These are phyloP conservation scores for Mimosa bimucronata DNA, from an alignment of 306 rosid species.

Conservation along the genomic window DNA sequence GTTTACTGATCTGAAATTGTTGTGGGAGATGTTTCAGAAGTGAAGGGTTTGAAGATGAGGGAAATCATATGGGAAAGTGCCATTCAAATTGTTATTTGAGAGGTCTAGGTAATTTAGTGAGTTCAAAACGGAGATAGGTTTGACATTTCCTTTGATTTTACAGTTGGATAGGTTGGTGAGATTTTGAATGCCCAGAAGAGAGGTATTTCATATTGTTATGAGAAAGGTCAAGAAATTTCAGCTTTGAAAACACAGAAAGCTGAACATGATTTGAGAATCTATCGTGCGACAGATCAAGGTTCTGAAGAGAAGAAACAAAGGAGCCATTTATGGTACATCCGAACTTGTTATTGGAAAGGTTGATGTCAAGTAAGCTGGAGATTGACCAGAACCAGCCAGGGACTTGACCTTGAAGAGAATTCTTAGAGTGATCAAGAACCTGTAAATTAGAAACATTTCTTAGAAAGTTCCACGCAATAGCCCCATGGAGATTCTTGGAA, in stretches of 20 bases:
- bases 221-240: conserved; percentile 68
- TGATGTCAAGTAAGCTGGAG: conserved; percentile 44
- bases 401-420: conserved; percentile 59
- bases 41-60: conserved; percentile 52
- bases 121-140: conserved; percentile 57
- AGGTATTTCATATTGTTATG: conserved; percentile 52
- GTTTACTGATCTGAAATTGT: conserved; percentile 51
- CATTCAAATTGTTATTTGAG: conserved; percentile 64
- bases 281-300: conserved; percentile 70
- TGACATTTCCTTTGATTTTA: conserved; percentile 48
- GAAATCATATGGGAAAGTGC: conserved; percentile 75
- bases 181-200: conserved; percentile 54
- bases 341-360: conserved; percentile 68
- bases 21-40: conserved; percentile 64
- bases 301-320: conserved; percentile 56
- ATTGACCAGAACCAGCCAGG: conserved; percentile 70
- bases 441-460: conserved; percentile 56
- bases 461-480: conserved; percentile 65
- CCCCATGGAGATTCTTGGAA: conserved; percentile 66
- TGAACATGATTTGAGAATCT: conserved; percentile 59
- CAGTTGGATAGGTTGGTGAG: conserved; percentile 65
- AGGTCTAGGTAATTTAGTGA: conserved; percentile 65
- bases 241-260: conserved; percentile 54
- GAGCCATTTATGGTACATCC: conserved; percentile 61
- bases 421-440: conserved; percentile 67